Conservation (phyloP, 139 green algal species). For the Dunaliella sp. region DNA sequence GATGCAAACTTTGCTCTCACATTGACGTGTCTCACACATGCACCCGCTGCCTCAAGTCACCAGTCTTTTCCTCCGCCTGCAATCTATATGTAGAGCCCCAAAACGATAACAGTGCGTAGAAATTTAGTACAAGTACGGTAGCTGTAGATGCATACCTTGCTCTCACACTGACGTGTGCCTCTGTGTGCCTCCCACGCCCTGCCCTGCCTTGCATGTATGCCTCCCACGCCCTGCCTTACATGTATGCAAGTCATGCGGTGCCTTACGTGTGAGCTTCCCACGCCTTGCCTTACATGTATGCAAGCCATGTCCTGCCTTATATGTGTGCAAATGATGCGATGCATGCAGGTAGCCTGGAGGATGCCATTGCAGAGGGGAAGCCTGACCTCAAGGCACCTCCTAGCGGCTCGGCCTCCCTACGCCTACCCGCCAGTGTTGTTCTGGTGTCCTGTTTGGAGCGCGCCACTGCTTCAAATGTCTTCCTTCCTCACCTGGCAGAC, state of each 20-base stretch:
- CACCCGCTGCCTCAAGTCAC: too few species aligned
- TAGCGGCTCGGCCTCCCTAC: constrained; percentile 8
- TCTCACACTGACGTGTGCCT: too few species aligned
- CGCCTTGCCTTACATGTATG: not conserved
- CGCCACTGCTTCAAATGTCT: constrained; percentile 54
- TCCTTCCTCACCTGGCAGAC: constrained; percentile 74
- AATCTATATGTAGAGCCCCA: too few species aligned
- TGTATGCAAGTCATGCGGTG: not conserved
- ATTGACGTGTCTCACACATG: too few species aligned
- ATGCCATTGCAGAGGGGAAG: constrained; percentile 21
- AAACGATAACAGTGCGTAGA: too few species aligned
- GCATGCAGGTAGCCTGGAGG: constrained; percentile 37
- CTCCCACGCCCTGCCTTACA: not conserved
- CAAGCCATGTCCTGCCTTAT: not conserved
- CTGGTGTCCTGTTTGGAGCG: constrained; percentile 44
- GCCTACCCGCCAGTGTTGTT: constrained; percentile 35
- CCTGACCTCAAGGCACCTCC: constrained; percentile 1
- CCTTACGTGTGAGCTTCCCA: not conserved
- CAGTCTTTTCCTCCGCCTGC: too few species aligned
- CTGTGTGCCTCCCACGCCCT: too few species aligned
- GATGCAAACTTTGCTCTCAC: too few species aligned
- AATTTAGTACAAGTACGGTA: too few species aligned
- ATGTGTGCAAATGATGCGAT: not conserved
- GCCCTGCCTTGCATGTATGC: too few species aligned
- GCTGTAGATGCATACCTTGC: too few species aligned